These are phyloP conservation scores for Fusarium agapanthi DNA, from an alignment of 2,329 filamentous ascomycete species.

Conservation along the genomic window DNA sequence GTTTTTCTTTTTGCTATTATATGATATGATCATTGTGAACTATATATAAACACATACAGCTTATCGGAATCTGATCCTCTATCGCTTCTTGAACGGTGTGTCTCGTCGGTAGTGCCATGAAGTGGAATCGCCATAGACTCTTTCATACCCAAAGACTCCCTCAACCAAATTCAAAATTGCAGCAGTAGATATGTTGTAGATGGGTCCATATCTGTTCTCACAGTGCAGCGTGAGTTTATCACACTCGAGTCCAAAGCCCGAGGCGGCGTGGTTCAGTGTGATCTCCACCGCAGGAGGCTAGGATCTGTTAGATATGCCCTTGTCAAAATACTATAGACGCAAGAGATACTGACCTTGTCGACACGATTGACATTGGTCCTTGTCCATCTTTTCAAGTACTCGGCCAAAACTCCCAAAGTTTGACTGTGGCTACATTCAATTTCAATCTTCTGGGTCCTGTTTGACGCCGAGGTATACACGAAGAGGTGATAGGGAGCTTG, in stretches of 20 bases:
- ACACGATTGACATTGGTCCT: constrained; percentile 52
- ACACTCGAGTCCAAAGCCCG: constrained; percentile 54
- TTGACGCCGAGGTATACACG: constrained; percentile 42
- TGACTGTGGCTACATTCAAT: constrained; percentile 59
- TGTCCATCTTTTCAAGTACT: constrained; percentile 59
- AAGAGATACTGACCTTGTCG: constrained; percentile 43
- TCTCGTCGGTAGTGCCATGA: constrained; percentile 43
- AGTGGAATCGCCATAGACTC: constrained; percentile 31
- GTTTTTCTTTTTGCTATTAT: background rate
- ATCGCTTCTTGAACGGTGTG: constrained; percentile 14
- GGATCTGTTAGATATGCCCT: background rate
- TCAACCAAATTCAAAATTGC: constrained; percentile 57
- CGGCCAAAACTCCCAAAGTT: constrained; percentile 54
- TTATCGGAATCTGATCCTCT: background rate
- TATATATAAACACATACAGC: accelerated
- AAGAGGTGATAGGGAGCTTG: constrained; percentile 59
- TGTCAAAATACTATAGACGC: background rate
- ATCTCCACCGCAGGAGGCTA: constrained; percentile 55
- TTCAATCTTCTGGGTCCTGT: constrained; percentile 46
- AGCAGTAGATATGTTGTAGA: constrained; percentile 52
- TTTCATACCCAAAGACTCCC: constrained; percentile 55
- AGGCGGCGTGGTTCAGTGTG: constrained; percentile 54
- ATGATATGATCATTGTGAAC: too few relatives aligned
- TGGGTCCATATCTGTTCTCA: constrained; percentile 44
- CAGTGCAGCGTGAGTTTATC: constrained; percentile 54